These are phyloP conservation scores for Dimocarpus longan DNA, from an alignment of 345 rosid species.

Conservation along the genomic window DNA sequence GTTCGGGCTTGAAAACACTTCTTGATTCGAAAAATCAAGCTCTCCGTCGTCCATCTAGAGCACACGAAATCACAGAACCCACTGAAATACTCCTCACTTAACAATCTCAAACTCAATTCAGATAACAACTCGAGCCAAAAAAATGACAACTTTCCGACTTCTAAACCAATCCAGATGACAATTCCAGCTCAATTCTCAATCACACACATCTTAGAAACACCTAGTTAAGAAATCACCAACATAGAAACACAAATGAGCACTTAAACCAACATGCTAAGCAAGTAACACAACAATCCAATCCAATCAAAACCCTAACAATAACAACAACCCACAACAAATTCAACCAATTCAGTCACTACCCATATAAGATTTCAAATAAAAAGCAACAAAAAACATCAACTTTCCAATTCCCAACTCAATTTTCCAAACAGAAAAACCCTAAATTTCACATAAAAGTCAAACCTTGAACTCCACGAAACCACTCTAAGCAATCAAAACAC, in stretches of 20 bases:
- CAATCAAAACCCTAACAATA: not conserved
- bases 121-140: not conserved
- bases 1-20: slow-evolving; percentile 55
- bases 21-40: slow-evolving; percentile 84
- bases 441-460: slow-evolving; percentile 5
- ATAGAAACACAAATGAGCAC: slow-evolving; percentile 7
- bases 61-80: not conserved
- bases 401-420: not conserved
- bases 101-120: not conserved
- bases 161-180: slow-evolving; percentile 23
- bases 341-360: slow-evolving; percentile 17
- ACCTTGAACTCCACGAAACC: slow-evolving; percentile 7
- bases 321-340: slow-evolving; percentile 1
- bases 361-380: slow-evolving; percentile 5
- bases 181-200: slow-evolving; percentile 14
- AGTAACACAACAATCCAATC: not conserved
- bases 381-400: not conserved
- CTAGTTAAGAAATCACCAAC: not conserved
- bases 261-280: not conserved
- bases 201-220: not conserved
- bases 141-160: slow-evolving; percentile 21
- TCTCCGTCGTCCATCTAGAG: slow-evolving; percentile 88
- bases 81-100: not conserved
- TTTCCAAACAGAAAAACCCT: not conserved
- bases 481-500: slow-evolving; percentile 8